A percentile compares a stretch with the other conserved stretches of the same genome.
phyloP scores from a whole-genome alignment of 2,329 filamentous ascomycete species.

The Talaromyces sp. region DNA sequence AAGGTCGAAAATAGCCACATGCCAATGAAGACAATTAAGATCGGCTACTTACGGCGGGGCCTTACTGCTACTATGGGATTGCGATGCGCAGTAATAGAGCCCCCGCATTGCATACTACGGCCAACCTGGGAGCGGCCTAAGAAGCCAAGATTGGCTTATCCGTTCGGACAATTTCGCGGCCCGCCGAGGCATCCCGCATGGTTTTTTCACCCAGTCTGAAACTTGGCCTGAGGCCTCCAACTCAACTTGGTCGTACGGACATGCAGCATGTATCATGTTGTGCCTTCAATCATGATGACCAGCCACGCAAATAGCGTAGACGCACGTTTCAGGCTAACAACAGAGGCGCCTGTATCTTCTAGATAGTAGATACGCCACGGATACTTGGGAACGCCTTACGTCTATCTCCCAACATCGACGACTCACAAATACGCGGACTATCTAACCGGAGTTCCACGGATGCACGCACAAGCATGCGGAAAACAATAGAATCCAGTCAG shows the following conservation, averaged over 20 bases:
- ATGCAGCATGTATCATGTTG: not conserved
- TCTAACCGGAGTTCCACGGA: not conserved
- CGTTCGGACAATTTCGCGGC: not conserved
- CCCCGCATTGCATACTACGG: not conserved
- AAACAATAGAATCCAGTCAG: not conserved
- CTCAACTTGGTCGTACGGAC: not conserved
- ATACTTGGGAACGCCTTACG: not conserved
- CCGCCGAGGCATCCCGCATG: not conserved
- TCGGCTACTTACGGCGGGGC: not conserved
- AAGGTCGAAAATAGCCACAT: not conserved
- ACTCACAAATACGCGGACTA: not conserved
- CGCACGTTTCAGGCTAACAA: not conserved
- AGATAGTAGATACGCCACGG: not conserved
- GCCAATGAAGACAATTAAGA: not conserved
- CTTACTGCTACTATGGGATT: not conserved
- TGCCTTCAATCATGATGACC: not conserved
- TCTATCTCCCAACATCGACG: not conserved
- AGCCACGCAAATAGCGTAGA: not conserved
- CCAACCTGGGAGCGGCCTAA: not conserved
- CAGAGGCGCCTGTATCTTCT: not conserved
- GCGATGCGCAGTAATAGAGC: not conserved
- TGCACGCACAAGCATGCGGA: not conserved
- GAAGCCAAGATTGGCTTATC: not conserved
- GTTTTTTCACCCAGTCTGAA: not conserved
- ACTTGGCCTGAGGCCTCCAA: not conserved